phyloP scores from a whole-genome alignment of 371 early-diverging fungal species.

The Modicella reniformis region DNA sequence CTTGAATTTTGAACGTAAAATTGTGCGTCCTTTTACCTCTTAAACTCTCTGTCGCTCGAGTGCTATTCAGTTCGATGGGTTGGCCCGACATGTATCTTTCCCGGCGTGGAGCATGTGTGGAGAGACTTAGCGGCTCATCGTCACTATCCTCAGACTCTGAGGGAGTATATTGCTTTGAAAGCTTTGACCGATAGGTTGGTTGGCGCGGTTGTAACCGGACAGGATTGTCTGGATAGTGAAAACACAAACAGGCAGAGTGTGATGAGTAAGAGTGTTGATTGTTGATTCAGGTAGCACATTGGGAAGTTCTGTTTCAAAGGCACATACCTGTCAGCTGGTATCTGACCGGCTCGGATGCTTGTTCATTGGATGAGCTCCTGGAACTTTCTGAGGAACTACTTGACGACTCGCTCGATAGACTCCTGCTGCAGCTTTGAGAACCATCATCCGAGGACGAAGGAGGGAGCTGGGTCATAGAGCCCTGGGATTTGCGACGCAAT shows the following conservation, averaged over 20 bases:
- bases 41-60: conserved; percentile 24
- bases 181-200: conserved; percentile 38
- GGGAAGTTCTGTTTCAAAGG: background rate
- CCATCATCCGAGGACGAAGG: conserved; percentile 20
- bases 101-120: conserved; percentile 3
- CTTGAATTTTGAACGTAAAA: background rate
- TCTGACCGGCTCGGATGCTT: background rate
- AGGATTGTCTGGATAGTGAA: conserved; percentile 24
- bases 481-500: conserved; percentile 13
- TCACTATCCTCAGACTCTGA: conserved; percentile 51
- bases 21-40: conserved; percentile 22
- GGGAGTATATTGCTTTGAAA: conserved; percentile 52
- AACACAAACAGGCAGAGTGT: background rate
- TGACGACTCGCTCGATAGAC: conserved; percentile 1
- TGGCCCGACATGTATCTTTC: conserved; percentile 18
- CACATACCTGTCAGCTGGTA: conserved; percentile 30
- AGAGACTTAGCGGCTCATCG: conserved; percentile 32
- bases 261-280: background rate
- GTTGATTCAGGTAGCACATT: background rate
- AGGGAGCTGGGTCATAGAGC: conserved; percentile 15
- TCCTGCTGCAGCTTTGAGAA: conserved; percentile 23
- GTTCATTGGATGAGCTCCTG: conserved; percentile 24
- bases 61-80: conserved; percentile 18
- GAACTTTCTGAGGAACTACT: conserved; percentile 23
- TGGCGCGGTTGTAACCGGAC: conserved; percentile 27